Base-by-base conservation (phyloP, 2,329 filamentous ascomycete genomes). In the Blastomyces gilchristii region DNA sequence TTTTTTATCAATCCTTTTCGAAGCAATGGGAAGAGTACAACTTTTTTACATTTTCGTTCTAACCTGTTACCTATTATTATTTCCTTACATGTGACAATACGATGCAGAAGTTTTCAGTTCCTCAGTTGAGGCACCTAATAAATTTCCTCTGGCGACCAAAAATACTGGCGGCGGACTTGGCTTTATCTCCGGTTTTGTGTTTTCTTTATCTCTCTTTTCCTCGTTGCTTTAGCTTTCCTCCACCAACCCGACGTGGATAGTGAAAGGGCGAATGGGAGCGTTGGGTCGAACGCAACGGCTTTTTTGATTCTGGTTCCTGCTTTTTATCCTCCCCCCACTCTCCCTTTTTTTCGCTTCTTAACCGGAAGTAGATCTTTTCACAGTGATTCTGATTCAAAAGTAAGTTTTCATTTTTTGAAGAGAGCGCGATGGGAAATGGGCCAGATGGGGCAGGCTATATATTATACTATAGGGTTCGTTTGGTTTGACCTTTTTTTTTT, bases 281-380 rank as follows among this genome's bases (percentile, higher is more conserved):
- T 16, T 5, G 49, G 49, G 49, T 31, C 16, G 25, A 11, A 52
- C 1, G 49, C 3, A 50, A 28, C 49, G 25, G 6, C 43, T 37
- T 54, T 54, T 54, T n/a, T 22, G 11, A n/a, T 39, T 56, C 18
- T 22, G 12, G 41, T 50, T 43, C 18, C 54, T 47, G n/a, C 37
- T 39, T 28, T 53, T 64, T 50, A 11, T 63, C 14, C 37, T 25
- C 37, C n/a, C n/a, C n/a, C n/a, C n/a, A 22, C n/a, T 22, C n/a
- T 22, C n/a, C 61, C 57, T 54, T 25, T 52, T 34, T 53, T 22
- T 41, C 37, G 3, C 1, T 61, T 58, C 37, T 49, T 54, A 22
- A 60, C 52, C 60, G 59, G 52, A 31, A 31, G 67, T 18, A 67
- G 66, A 70, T 54, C 62, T 63, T 63, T 63, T 63, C 60, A 50